Conservation (phyloP, 1,284 basidiomycete genomes). For the Cutaneotrichosporon mucoides region DNA sequence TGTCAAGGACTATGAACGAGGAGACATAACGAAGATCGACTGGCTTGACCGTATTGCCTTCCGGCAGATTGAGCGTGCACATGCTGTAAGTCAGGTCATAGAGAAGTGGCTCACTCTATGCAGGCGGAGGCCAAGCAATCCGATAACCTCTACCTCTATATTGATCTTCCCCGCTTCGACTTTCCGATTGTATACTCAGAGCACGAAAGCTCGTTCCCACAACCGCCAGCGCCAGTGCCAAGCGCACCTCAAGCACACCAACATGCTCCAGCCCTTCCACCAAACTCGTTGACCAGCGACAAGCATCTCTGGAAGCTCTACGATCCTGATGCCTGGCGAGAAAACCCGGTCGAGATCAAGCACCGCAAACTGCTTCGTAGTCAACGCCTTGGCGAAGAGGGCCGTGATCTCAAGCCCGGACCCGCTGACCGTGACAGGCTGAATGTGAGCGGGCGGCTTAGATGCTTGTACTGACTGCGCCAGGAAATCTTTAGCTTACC, state of each 20-base stretch:
- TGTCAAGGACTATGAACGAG: slow-evolving; percentile 92
- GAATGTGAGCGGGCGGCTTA: slow-evolving; percentile 56
- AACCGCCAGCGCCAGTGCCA: slow-evolving; percentile 44
- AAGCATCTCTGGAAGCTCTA: slow-evolving; percentile 78
- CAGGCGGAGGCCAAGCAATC: slow-evolving; percentile 84
- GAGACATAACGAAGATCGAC: slow-evolving; percentile 87
- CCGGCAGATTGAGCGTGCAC: slow-evolving; percentile 86
- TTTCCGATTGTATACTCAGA: slow-evolving; percentile 97
- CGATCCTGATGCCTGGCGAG: slow-evolving; percentile 77
- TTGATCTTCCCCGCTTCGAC: slow-evolving; percentile 95
- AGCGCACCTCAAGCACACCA: slow-evolving; percentile 28
- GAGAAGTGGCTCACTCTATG: not conserved
- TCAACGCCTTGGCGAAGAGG: slow-evolving; percentile 89
- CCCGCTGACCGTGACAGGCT: slow-evolving; percentile 91
- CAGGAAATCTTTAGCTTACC: slow-evolving; percentile 86
- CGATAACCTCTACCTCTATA: slow-evolving; percentile 83
- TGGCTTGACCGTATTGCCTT: slow-evolving; percentile 95
- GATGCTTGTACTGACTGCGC: not conserved
- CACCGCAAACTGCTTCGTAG: slow-evolving; percentile 90
- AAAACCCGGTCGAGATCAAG: slow-evolving; percentile 97
- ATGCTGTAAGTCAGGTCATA: slow-evolving; percentile 59
- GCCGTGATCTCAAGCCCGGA: slow-evolving; percentile 93
- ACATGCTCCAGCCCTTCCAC: slow-evolving; percentile 41
- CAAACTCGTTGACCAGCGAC: slow-evolving; percentile 57
- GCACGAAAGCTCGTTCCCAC: slow-evolving; percentile 50